A percentile compares a stretch with the other conserved stretches of the same genome.
Conservation (phyloP, 2,329 filamentous ascomycete genomes). For the Fusarium mundagurra region DNA sequence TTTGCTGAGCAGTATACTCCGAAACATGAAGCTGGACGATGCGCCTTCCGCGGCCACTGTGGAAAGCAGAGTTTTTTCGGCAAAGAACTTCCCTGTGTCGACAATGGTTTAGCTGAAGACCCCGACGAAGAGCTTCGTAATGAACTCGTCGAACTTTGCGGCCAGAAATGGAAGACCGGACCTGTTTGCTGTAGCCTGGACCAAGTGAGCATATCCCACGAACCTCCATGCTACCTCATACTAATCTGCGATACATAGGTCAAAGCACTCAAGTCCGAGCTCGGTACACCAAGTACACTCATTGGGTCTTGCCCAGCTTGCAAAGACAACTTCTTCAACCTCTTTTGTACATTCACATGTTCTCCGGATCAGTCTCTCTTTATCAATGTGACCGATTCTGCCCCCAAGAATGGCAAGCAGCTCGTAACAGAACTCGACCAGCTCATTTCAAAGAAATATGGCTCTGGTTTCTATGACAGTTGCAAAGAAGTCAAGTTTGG, state of each 20-base stretch:
- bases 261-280: constrained; percentile 80
- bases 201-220: constrained; percentile 66
- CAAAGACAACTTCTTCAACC: constrained; percentile 98
- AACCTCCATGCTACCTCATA: background rate
- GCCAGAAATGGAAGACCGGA: constrained; percentile 83
- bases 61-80: constrained; percentile 92
- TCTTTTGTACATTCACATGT: constrained; percentile 98
- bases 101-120: constrained; percentile 83
- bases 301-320: constrained; percentile 95
- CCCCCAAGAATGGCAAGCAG: constrained; percentile 65
- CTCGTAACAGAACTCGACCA: constrained; percentile 93
- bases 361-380: constrained; percentile 97
- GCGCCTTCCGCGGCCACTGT: constrained; percentile 90
- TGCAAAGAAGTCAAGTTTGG: constrained; percentile 99
- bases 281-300: constrained; percentile 87
- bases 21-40: constrained; percentile 87
- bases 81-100: constrained; percentile 87
- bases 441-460: constrained; percentile 84
- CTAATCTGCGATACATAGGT: constrained; percentile 61
- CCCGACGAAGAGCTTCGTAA: constrained; percentile 77
- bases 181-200: constrained; percentile 86
- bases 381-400: constrained; percentile 85
- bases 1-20: constrained; percentile 54
- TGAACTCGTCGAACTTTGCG: constrained; percentile 86
- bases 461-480: constrained; percentile 90